Conservation (phyloP, 2,329 filamentous ascomycete species). For the Emmonsiellopsis sp. region DNA sequence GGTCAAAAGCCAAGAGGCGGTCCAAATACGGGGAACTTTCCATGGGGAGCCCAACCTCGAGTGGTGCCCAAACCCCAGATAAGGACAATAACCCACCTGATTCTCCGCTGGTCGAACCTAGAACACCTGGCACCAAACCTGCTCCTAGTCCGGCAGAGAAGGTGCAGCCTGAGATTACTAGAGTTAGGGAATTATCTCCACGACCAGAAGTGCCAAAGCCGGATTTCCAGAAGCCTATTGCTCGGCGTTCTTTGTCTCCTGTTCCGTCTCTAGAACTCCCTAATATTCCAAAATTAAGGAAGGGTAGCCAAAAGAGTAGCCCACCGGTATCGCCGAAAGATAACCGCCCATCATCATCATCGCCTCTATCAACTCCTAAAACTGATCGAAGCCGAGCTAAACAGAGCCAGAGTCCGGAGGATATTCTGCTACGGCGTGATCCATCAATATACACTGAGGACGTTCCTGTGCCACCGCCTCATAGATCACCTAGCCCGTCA, state of each 20-base stretch:
- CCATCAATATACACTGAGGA: constrained; percentile 19
- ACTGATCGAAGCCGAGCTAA: constrained; percentile 16
- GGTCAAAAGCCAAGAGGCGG: constrained; percentile 32
- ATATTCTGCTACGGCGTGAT: constrained; percentile 4
- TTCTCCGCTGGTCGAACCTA: neutral
- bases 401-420: constrained; percentile 20
- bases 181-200: neutral
- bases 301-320: constrained; percentile 25
- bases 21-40: constrained; percentile 29
- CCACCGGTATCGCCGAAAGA: constrained; percentile 16
- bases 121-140: neutral
- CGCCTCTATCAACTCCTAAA: constrained; percentile 19
- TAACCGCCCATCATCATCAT: neutral
- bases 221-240: constrained; percentile 21
- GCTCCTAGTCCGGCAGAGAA: neutral
- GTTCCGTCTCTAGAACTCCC: constrained; percentile 39
- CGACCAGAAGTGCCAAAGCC: constrained; percentile 11
- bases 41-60: constrained; percentile 18
- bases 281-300: constrained; percentile 34
- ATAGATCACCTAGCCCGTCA: constrained; percentile 44
- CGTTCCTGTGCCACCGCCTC: constrained; percentile 38
- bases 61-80: neutral
- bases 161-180: neutral
- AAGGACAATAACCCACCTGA: neutral
- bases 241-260: constrained; percentile 34